Conservation (phyloP, 352 stramenopile genomes). For the Globisporangium okanoganense region DNA sequence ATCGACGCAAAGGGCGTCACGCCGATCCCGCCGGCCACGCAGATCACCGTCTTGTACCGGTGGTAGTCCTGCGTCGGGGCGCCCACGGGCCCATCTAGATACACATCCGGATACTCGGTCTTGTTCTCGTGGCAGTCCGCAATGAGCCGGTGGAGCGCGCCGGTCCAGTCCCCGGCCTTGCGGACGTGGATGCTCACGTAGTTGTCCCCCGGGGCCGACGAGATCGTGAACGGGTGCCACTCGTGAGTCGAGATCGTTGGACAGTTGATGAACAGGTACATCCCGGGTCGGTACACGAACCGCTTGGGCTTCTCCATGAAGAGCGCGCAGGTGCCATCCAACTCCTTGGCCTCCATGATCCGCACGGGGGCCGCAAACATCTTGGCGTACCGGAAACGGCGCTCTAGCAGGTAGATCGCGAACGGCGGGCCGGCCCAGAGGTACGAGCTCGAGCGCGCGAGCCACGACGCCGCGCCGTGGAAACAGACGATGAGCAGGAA, state of each 20-base stretch:
- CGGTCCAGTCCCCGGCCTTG: constrained; percentile 70
- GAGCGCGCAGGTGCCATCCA: constrained; percentile 63
- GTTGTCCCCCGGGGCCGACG: constrained; percentile 78
- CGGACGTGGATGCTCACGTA: constrained; percentile 82
- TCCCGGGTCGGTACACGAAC: constrained; percentile 72
- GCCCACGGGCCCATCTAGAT: constrained; percentile 70
- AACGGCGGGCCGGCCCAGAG: constrained; percentile 65
- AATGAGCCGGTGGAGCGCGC: constrained; percentile 54
- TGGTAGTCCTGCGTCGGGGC: constrained; percentile 76
- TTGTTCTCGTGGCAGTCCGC: constrained; percentile 59
- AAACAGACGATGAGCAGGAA: constrained; percentile 67
- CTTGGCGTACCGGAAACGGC: constrained; percentile 68
- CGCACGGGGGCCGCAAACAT: constrained; percentile 58
- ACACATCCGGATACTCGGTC: constrained; percentile 62
- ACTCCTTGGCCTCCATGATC: constrained; percentile 62
- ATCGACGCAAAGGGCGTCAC: constrained; percentile 84
- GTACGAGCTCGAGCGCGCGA: constrained; percentile 52
- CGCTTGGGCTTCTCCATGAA: constrained; percentile 75
- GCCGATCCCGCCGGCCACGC: constrained; percentile 70
- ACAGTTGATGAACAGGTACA: constrained; percentile 90
- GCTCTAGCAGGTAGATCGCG: constrained; percentile 65
- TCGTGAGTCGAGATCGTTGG: constrained; percentile 74
- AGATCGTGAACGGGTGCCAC: constrained; percentile 93
- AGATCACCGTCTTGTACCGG: constrained; percentile 74
- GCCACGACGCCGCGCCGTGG: constrained; percentile 64